A percentile compares a stretch with the other conserved stretches of the same genome.
Conservation (phyloP, 441 rosid genomes). For the Arabidopsis hybrid region DNA sequence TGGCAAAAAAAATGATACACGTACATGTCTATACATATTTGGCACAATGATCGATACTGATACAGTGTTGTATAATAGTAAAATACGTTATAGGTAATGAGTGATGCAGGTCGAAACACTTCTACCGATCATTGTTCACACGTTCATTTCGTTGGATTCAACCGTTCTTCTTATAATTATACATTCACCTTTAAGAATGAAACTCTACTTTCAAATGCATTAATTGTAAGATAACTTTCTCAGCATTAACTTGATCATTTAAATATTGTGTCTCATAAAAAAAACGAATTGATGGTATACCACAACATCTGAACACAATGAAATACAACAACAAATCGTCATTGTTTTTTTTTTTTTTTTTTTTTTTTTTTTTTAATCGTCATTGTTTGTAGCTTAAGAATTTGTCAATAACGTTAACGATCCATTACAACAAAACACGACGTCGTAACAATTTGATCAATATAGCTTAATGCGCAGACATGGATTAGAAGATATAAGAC, state of each 20-base stretch:
- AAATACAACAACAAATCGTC: too few relatives aligned
- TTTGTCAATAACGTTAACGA: neutral
- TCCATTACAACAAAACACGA: neutral
- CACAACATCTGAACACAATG: too few relatives aligned
- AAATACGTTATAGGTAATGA: neutral
- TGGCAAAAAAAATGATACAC: too few relatives aligned
- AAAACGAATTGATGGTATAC: too few relatives aligned
- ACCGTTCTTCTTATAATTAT: conserved; percentile 14
- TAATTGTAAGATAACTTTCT: neutral
- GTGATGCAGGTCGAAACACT: conserved; percentile 33
- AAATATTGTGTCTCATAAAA: too few relatives aligned
- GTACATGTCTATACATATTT: neutral
- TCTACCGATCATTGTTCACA: conserved; percentile 4
- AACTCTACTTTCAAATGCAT: conserved; percentile 8
- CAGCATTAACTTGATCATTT: conserved; percentile 16
- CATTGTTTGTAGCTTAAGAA: too few relatives aligned
- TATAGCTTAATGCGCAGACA: neutral
- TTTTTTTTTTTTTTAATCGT: too few relatives aligned
- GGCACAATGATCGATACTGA: conserved; percentile 21
- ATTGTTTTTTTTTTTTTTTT: too few relatives aligned
- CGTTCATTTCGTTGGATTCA: conserved; percentile 19
- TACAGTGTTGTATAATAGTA: conserved; percentile 1
- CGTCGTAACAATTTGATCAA: neutral
- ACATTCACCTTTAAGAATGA: conserved; percentile 8
- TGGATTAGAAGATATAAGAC: neutral